These are phyloP conservation scores for Sherardia arvensis DNA, from an alignment of 257 asterid species.

Conservation along the genomic window DNA sequence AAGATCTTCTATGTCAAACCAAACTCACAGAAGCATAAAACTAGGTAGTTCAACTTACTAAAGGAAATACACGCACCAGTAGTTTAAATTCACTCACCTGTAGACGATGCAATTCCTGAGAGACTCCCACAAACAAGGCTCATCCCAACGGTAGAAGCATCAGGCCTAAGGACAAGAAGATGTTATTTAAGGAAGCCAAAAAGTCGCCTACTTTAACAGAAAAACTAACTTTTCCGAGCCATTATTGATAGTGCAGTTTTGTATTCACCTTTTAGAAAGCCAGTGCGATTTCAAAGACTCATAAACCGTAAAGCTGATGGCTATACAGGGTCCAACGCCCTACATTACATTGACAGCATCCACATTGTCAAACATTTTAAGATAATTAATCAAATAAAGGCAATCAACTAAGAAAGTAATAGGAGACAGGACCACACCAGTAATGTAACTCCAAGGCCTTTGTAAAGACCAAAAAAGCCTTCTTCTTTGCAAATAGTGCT, in stretches of 20 bases:
- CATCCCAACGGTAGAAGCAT: constrained; percentile 55
- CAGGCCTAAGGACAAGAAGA: constrained; percentile 39
- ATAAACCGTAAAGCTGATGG: constrained; percentile 85
- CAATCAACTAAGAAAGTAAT: background rate
- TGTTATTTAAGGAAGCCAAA: background rate
- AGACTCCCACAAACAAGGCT: constrained; percentile 96
- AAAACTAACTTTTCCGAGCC: background rate
- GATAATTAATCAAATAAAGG: background rate
- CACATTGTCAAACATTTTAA: background rate
- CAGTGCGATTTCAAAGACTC: constrained; percentile 64
- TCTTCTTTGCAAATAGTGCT: constrained; percentile 82
- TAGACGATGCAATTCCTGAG: constrained; percentile 88
- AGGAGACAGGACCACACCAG: constrained; percentile 38
- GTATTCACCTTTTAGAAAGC: constrained; percentile 48
- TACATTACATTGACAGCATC: constrained; percentile 23
- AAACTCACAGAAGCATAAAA: background rate
- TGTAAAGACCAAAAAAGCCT: constrained; percentile 79
- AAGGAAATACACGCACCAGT: background rate
- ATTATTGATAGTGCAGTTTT: background rate
- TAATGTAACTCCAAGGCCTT: constrained; percentile 90
- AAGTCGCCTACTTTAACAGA: background rate
- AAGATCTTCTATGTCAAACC: background rate
- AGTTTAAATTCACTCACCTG: constrained; percentile 40
- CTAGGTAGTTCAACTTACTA: background rate
- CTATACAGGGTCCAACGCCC: constrained; percentile 97